Evolutionary conservation across 768 basidiomycete species (phyloP), one percentile per base, ranked within the genome.

Genomic region (Mycena amicta): DNA sequence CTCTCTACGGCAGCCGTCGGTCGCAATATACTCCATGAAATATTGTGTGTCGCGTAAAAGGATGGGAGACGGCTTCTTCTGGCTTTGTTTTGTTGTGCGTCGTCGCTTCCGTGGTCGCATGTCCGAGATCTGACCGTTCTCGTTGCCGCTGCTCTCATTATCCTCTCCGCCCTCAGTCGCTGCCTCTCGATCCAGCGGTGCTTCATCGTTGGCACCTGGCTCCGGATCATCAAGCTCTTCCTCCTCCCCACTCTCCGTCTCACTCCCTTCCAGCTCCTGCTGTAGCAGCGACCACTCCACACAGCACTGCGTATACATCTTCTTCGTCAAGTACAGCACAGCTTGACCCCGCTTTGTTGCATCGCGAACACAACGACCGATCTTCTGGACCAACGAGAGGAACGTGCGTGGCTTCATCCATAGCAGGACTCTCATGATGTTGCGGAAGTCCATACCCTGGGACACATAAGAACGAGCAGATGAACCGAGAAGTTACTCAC

Each of bases 401-500:
- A 64, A 64, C 5, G 63, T 47, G 1, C 53, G 39, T 2, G 63
- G 59, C 27, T 31, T 50, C 50, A 53, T 57, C 63, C 63, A 64
- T 13, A 64, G n/a, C 1, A 55, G 18, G 0, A 64, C 60, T 0
- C 60, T 55, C 54, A 46, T 16, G 13, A 64, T 57, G 1, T 27
- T 40, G 25, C 28, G 29, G 31, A 64, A 64, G 26, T 64, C 63
- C 56, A 59, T 59, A 4, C 60, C 57, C 60, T 65, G 53, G 6
- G 2, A 31, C 20, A 26, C 4, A 31, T 23, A 23, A 4, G 39
- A 15, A 20, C 25, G 11, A 16, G 3, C 2, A 1, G 27, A 28
- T 13, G 23, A 0, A 11, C 18, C 5, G 0, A 4, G 18, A 11
- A 1, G 27, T 2, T 1, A 59, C 64, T 52, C 25, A 65, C 64